Evolutionary conservation across 352 stramenopile species (phyloP), one percentile per base, ranked within the genome.

Genomic region (Globisporangium polare): DNA sequence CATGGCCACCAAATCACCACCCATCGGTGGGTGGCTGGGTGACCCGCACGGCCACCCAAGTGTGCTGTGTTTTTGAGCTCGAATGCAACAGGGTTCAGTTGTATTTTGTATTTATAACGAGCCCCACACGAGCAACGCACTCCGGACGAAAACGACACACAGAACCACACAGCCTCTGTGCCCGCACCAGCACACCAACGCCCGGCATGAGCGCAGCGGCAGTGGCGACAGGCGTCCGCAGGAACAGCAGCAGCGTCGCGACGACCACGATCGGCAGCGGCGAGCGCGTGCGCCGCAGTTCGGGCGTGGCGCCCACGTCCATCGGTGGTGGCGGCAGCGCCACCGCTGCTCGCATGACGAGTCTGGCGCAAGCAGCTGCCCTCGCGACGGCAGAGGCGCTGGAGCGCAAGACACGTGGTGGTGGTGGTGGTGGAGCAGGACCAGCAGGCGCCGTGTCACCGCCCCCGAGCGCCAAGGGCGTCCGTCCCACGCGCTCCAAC

Each of bases 321-420:
- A 9, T 41, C 27, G 39, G 58, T 17, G 39, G 58, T 17, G 35
- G 29, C 26, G 42, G 45, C 41, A 61, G 45, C 54, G 9, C 54
- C 27, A 53, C 54, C 22, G 27, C 35, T n/a, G 41, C 20, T 20
- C 61, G 61, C 17, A 52, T 62, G 53, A 58, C 60, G 31, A 60
- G 52, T 35, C 42, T 67, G 26, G 53, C 61, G 24, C 61, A 67
- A n/a, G 61, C 61, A n/a, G 53, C 61, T 35, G 61, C 53, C 6
- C 29, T 60, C 20, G 60, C 60, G 42, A 53, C 60, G 15, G 53
- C 53, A 31, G 61, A 67, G 35, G 37, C 37, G 49, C 4, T 52
- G 18, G 50, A 58, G 59, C 50, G 42, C 41, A 46, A 55, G 20
- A 24, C 26, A 24, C 24, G 24, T 20, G 49, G 33, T 22, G 46